Conservation (phyloP, 2,329 filamentous ascomycete species). For the Onygenales sp. region DNA sequence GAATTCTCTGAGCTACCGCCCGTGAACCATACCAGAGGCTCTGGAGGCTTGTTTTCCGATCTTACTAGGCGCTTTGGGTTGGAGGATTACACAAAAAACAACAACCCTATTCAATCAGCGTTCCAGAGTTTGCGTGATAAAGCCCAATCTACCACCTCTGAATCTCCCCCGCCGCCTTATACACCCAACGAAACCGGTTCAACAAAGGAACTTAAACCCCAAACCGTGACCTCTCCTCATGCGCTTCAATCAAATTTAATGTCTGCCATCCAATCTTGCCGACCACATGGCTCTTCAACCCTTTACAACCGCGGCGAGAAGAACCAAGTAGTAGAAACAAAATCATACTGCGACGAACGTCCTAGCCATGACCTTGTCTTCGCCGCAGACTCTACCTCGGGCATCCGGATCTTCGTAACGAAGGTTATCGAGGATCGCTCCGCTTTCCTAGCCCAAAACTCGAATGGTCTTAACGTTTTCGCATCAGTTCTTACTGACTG, state of each 20-base stretch:
- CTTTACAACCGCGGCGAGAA: slow-evolving; percentile 66
- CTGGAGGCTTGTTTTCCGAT: slow-evolving; percentile 55
- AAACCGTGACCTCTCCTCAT: slow-evolving; percentile 27
- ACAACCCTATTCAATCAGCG: slow-evolving; percentile 24
- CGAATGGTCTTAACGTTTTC: slow-evolving; percentile 58
- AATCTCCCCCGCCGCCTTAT: slow-evolving; percentile 31
- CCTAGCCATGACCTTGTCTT: slow-evolving; percentile 64
- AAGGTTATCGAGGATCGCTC: slow-evolving; percentile 43
- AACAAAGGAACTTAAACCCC: slow-evolving; percentile 19
- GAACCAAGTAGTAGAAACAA: slow-evolving; percentile 67
- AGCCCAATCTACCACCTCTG: slow-evolving; percentile 6
- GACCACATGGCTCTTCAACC: slow-evolving; percentile 62
- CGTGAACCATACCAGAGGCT: slow-evolving; percentile 33
- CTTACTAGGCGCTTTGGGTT: slow-evolving; percentile 60
- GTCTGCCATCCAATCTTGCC: slow-evolving; percentile 68
- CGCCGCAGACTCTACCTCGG: slow-evolving; percentile 58
- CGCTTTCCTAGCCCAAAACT: slow-evolving; percentile 53
- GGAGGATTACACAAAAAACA: slow-evolving; percentile 34
- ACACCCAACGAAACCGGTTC: slow-evolving; percentile 22
- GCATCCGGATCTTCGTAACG: slow-evolving; percentile 64
- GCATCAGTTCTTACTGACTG: slow-evolving; percentile 60
- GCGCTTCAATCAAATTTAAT: slow-evolving; percentile 46
- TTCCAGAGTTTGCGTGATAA: slow-evolving; percentile 17
- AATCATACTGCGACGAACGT: slow-evolving; percentile 74
- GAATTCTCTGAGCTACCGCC: slow-evolving; percentile 10